phyloP scores from a whole-genome alignment of 164 flowering plant genomes.

The Sedum album region DNA sequence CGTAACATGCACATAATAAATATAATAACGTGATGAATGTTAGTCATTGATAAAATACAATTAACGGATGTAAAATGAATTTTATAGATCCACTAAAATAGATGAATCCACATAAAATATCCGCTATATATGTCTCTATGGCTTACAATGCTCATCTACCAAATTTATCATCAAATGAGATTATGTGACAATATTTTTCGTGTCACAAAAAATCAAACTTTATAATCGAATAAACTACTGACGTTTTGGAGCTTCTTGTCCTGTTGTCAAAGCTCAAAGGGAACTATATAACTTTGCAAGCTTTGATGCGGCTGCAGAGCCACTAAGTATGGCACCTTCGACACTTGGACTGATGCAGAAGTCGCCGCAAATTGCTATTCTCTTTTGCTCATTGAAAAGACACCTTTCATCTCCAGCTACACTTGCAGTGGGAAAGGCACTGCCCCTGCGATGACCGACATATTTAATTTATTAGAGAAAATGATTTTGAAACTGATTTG shows the following conservation, averaged over 20 bases:
- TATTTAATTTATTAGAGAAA: not conserved
- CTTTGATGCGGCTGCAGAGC: conserved; percentile 58
- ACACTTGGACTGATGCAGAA: conserved; percentile 75
- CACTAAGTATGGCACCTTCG: conserved; percentile 77
- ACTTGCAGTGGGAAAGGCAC: conserved; percentile 67
- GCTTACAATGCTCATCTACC: no score
- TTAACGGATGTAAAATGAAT: no score
- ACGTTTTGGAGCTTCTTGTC: not conserved
- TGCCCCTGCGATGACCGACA: conserved; percentile 40
- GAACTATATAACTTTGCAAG: conserved; percentile 26
- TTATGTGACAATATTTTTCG: no score
- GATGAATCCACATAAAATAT: no score
- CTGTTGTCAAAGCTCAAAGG: conserved; percentile 11
- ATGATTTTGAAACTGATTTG: no score
- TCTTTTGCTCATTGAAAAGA: conserved; percentile 47
- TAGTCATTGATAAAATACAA: no score
- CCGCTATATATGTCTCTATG: no score
- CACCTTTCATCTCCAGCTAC: conserved; percentile 64
- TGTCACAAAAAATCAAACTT: not conserved
- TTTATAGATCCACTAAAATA: no score
- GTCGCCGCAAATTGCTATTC: conserved; percentile 73
- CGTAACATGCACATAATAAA: no score
- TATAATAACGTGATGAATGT: no score
- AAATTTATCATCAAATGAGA: no score
- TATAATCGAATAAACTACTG: not conserved